Percentiles rank a stretch among this genome's conserved stretches.
phyloP scores from a whole-genome alignment of 179 eudicot genomes.

The Silene coronaria region DNA sequence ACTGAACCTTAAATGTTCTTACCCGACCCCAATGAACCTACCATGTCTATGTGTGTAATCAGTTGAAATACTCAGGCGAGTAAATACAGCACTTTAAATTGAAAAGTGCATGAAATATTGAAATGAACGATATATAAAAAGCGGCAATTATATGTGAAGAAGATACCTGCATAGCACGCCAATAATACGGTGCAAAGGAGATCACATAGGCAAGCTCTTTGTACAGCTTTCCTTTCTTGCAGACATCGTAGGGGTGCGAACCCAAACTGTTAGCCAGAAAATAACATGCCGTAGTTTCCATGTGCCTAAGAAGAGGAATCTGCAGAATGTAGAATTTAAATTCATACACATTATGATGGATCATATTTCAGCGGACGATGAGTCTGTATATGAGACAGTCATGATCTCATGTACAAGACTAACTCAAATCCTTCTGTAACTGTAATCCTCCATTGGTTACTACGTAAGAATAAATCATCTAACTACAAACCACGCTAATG shows the following conservation, averaged over 20 bases:
- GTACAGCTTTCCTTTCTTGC: constrained; percentile 63
- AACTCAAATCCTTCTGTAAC: too few species aligned
- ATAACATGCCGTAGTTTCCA: constrained; percentile 86
- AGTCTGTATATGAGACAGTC: background rate
- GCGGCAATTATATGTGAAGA: background rate
- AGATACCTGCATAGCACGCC: constrained; percentile 97
- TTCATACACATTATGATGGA: background rate
- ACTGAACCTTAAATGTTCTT: background rate
- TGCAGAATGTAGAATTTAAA: constrained; percentile 19
- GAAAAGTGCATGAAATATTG: background rate
- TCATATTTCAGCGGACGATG: background rate
- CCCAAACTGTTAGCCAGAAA: constrained; percentile 64
- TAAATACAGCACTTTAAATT: background rate
- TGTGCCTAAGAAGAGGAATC: constrained; percentile 75
- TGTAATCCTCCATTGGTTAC: background rate
- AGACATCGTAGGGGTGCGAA: constrained; percentile 51
- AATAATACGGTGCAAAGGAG: constrained; percentile 91
- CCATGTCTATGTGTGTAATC: background rate
- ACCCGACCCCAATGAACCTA: background rate
- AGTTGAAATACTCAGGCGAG: background rate
- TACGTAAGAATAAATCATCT: background rate
- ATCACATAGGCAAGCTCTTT: constrained; percentile 78
- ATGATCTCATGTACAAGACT: background rate
- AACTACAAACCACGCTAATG: background rate
- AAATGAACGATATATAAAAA: background rate